These are phyloP conservation scores for Mixia osmundae DNA, from an alignment of 1,284 basidiomycete genomes.

Conservation along the genomic window DNA sequence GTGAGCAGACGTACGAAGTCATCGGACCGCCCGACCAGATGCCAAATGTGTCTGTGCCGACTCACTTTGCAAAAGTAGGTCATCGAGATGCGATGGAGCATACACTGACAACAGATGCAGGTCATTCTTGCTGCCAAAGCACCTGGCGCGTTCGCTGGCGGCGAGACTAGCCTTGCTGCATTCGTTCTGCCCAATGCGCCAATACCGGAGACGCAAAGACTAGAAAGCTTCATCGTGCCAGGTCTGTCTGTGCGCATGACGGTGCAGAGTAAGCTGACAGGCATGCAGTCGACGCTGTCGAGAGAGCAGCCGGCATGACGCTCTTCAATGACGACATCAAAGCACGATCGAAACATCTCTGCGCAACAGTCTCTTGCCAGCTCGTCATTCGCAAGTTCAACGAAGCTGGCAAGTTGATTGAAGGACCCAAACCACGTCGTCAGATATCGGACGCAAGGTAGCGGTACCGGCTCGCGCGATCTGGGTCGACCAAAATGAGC, in stretches of 20 bases:
- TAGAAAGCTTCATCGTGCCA: conserved; percentile 57
- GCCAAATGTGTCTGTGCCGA: conserved; percentile 75
- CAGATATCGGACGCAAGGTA: too few relatives aligned
- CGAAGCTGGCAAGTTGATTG: conserved; percentile 44
- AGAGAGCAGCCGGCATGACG: conserved; percentile 66
- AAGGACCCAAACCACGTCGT: conserved; percentile 14
- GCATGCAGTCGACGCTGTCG: conserved; percentile 55
- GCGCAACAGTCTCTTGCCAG: conserved; percentile 61
- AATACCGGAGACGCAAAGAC: conserved; percentile 58
- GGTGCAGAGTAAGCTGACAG: background rate
- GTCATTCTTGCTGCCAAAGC: conserved; percentile 7
- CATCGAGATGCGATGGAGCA: too few relatives aligned
- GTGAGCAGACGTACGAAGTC: conserved; percentile 55
- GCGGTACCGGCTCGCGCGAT: too few relatives aligned
- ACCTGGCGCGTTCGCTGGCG: background rate
- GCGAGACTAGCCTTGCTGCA: conserved; percentile 65
- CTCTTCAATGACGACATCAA: conserved; percentile 72
- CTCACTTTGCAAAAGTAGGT: too few relatives aligned
- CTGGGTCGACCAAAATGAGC: too few relatives aligned
- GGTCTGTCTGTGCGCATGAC: conserved; percentile 27
- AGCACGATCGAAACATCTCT: conserved; percentile 53
- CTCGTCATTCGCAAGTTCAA: conserved; percentile 66
- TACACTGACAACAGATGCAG: too few relatives aligned
- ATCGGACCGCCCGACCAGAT: conserved; percentile 37
- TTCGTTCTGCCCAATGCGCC: conserved; percentile 77